These are phyloP conservation scores for Rugonectria rugulosa DNA, from an alignment of 2,329 filamentous ascomycete species.

Conservation along the genomic window DNA sequence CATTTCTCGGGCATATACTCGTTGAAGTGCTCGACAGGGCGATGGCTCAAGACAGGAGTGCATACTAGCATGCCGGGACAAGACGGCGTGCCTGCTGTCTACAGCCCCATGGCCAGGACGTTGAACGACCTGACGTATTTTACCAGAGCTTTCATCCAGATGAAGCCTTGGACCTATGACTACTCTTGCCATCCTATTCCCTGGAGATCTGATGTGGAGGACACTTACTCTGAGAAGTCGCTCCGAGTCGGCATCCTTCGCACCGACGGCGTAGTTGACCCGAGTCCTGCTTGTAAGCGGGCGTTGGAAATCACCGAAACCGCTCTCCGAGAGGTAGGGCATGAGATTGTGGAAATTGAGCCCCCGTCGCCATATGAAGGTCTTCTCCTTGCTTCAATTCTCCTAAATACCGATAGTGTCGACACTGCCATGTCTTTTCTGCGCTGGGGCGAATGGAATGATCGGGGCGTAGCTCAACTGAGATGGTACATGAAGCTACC, in stretches of 20 bases:
- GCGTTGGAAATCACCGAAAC: conserved; percentile 75
- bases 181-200: conserved; percentile 84
- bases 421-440: conserved; percentile 81
- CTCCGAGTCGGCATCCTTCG: conserved; percentile 79
- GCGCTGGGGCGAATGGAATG: conserved; percentile 79
- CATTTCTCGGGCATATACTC: conserved; percentile 92
- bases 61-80: conserved; percentile 91
- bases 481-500: conserved; percentile 77
- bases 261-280: conserved; percentile 84
- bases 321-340: conserved; percentile 75
- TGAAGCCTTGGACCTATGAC: conserved; percentile 91
- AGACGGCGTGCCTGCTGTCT: conserved; percentile 87
- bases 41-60: conserved; percentile 87
- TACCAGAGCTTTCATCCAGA: conserved; percentile 76
- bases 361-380: conserved; percentile 78
- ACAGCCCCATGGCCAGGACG: conserved; percentile 91
- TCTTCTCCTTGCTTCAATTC: conserved; percentile 77
- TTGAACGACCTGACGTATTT: conserved; percentile 86
- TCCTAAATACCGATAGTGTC: conserved; percentile 87
- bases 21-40: conserved; percentile 83
- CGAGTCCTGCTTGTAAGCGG: conserved; percentile 82
- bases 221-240: conserved; percentile 67
- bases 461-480: conserved; percentile 79
- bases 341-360: conserved; percentile 71
- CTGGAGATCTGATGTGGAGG: conserved; percentile 72